These are phyloP conservation scores for Phytophthora palmivora DNA, from an alignment of 352 stramenopile genomes.

Conservation along the genomic window DNA sequence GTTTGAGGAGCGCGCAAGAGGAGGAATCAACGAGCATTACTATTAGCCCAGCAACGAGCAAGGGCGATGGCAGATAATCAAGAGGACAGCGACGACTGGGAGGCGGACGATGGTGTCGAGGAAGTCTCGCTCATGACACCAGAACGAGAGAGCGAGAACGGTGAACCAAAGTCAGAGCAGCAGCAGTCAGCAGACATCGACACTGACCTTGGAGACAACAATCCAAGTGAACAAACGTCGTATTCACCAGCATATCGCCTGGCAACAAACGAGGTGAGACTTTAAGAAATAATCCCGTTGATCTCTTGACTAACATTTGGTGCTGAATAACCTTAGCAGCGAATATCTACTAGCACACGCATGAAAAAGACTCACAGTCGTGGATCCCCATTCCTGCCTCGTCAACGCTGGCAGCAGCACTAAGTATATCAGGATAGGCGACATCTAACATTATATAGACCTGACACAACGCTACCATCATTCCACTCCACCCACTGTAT, in stretches of 20 bases:
- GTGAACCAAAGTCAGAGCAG: slow-evolving; percentile 31
- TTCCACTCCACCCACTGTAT: slow-evolving; percentile 6
- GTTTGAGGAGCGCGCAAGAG: slow-evolving; percentile 48
- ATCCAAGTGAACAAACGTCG: slow-evolving; percentile 20
- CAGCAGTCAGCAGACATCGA: slow-evolving; percentile 4
- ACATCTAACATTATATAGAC: slow-evolving; percentile 26
- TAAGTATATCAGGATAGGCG: slow-evolving; percentile 24
- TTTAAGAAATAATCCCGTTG: not conserved
- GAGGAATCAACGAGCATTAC: slow-evolving; percentile 38
- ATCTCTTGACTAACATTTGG: slow-evolving; percentile 1
- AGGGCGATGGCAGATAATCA: slow-evolving; percentile 19
- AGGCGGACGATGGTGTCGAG: slow-evolving; percentile 37
- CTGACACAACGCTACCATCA: slow-evolving; percentile 17
- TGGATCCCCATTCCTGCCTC: slow-evolving; percentile 6
- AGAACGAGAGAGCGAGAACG: slow-evolving; percentile 24
- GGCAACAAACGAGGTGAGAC: slow-evolving; percentile 32
- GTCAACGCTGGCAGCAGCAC: slow-evolving; percentile 13
- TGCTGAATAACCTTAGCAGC: slow-evolving; percentile 11
- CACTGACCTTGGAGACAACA: slow-evolving; percentile 10
- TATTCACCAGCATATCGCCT: slow-evolving; percentile 25
- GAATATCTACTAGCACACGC: not conserved
- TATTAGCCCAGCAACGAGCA: slow-evolving; percentile 34
- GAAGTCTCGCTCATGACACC: slow-evolving; percentile 56
- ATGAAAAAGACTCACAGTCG: slow-evolving; percentile 6
- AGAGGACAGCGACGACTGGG: slow-evolving; percentile 37